A percentile compares a stretch with the other conserved stretches of the same genome.
Conservation (phyloP, 352 stramenopile genomes). For the Globisporangium recalcitrans region DNA sequence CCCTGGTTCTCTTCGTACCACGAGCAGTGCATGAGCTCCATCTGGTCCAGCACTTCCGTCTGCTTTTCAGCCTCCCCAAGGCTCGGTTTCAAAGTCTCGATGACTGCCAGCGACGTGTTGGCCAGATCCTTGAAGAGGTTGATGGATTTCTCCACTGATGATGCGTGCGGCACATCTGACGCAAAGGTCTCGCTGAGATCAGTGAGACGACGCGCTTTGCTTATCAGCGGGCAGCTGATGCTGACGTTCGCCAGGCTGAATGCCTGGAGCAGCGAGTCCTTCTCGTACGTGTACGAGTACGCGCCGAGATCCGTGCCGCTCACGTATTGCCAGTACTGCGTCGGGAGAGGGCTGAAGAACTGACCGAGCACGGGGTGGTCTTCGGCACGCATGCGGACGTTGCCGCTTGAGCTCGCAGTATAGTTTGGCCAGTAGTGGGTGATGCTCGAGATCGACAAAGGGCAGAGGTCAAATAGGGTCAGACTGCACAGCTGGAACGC, state of each 20-base stretch:
- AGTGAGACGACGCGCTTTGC: slow-evolving; percentile 8
- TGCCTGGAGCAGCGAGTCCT: slow-evolving; percentile 34
- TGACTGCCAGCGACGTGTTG: background rate
- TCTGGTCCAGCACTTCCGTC: slow-evolving; percentile 32
- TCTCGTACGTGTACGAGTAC: slow-evolving; percentile 58
- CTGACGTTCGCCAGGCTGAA: slow-evolving; percentile 3
- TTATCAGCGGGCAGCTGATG: background rate
- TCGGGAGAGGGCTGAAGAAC: slow-evolving; percentile 53
- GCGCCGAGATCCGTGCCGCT: slow-evolving; percentile 39
- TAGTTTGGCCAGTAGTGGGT: slow-evolving; percentile 36
- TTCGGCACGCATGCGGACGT: slow-evolving; percentile 28
- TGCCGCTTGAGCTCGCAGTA: background rate
- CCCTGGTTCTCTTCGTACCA: slow-evolving; percentile 40
- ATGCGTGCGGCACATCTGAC: background rate
- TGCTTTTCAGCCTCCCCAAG: background rate
- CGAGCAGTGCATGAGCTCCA: slow-evolving; percentile 48
- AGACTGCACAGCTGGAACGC: slow-evolving; percentile 30
- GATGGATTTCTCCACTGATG: background rate
- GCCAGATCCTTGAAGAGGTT: slow-evolving; percentile 3
- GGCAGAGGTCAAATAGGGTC: slow-evolving; percentile 2
- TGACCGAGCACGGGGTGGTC: slow-evolving; percentile 35
- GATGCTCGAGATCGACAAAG: slow-evolving; percentile 23
- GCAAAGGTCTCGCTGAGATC: background rate
- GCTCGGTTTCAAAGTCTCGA: background rate
- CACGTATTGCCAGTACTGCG: slow-evolving; percentile 63